Conservation (phyloP, 78 protist species). For the Dictyostelium purpureum region DNA sequence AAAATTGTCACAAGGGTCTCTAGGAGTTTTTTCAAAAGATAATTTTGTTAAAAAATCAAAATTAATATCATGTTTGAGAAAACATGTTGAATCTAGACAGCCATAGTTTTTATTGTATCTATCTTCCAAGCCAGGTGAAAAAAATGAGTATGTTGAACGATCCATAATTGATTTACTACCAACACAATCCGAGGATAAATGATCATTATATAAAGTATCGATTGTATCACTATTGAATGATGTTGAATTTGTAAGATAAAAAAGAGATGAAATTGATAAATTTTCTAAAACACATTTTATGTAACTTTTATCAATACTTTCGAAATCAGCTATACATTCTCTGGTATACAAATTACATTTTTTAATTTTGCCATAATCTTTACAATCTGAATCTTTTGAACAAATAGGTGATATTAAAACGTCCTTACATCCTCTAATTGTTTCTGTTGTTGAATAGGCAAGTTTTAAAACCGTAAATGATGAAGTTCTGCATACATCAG, state of each 20-base stretch:
- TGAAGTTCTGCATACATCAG: neutral
- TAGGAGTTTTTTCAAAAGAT: neutral
- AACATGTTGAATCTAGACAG: slow-evolving; percentile 40
- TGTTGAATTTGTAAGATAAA: neutral
- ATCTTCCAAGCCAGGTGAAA: neutral
- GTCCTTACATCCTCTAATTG: neutral
- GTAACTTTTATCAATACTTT: neutral
- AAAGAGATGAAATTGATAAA: neutral
- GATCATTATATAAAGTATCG: neutral
- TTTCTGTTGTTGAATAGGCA: neutral
- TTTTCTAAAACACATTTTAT: slow-evolving; percentile 42
- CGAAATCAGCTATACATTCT: neutral
- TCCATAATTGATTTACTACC: neutral
- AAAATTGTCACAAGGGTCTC: neutral
- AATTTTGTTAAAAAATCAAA: slow-evolving; percentile 21
- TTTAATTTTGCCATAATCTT: neutral
- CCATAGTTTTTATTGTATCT: neutral
- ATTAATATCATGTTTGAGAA: slow-evolving; percentile 27
- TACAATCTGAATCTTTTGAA: neutral
- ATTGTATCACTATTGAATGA: neutral
- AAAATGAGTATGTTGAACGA: slow-evolving; percentile 4
- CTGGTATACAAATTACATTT: slow-evolving; percentile 21
- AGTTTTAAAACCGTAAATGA: neutral
- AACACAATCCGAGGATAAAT: neutral
- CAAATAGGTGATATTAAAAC: neutral